Conservation (phyloP, 768 basidiomycete species). For the Hypholoma sublateritium region DNA sequence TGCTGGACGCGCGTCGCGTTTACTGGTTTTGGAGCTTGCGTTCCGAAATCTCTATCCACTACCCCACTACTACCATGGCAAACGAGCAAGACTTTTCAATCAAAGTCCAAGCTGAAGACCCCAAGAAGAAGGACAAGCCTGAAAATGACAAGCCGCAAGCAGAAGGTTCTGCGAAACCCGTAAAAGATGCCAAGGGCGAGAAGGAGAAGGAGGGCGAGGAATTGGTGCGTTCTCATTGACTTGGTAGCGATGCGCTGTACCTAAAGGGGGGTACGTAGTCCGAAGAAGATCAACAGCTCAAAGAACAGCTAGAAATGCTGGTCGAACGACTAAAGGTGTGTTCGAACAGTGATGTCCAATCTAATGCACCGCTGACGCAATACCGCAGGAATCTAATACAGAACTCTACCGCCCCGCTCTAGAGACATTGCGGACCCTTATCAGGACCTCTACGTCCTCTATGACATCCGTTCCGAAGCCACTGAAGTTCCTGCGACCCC, state of each 20-base stretch:
- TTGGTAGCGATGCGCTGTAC: not conserved
- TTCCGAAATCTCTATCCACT: not conserved
- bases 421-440: conserved; percentile 90
- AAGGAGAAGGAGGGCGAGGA: conserved; percentile 71
- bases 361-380: conserved; percentile 13
- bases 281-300: conserved; percentile 93
- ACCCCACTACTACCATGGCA: conserved; percentile 43
- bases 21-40: conserved; percentile 17
- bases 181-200: conserved; percentile 45
- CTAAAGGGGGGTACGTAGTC: conserved; percentile 48
- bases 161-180: conserved; percentile 54
- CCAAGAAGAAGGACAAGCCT: conserved; percentile 68
- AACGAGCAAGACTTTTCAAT: conserved; percentile 60
- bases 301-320: conserved; percentile 95
- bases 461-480: conserved; percentile 99
- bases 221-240: conserved; percentile 56
- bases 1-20: conserved; percentile 57
- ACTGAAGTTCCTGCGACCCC: conserved; percentile 94
- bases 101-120: conserved; percentile 70
- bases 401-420: conserved; percentile 86
- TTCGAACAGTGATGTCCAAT: not conserved
- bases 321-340: conserved; percentile 88
- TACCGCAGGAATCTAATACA: conserved; percentile 79
- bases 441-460: conserved; percentile 94
- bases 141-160: conserved; percentile 26